Evolutionary conservation across 75 land plant genomes (phyloP), one percentile per base, ranked within the genome.

Genomic region (Sequoiadendron giganteum): DNA sequence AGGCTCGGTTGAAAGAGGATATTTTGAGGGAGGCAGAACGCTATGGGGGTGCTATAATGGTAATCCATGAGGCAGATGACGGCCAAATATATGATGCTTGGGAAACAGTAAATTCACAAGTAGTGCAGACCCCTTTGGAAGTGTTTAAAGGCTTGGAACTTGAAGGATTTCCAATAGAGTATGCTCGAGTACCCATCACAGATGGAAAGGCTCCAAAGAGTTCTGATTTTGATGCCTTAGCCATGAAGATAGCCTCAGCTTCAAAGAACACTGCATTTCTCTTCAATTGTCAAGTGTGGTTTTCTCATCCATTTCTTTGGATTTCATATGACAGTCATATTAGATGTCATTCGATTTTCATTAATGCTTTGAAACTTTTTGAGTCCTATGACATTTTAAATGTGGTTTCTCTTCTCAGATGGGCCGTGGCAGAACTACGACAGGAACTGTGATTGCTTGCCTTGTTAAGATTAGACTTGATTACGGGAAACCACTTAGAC

Each of bases 171-270:
- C 91, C 93, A 82, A 92, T 98, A 56, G 95, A 94, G 88, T 98
- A 98, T 96, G 98, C 99, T 70, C 94, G 99, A 83, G 94, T 98
- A 16, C 99, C 99, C 0, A 98, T 98, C 81, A 98, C 99, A 47
- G 99, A 98, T 94, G 99, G 99, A 21, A 98, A 98, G 92, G 99
- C 99, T 91, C 99, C 99, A 18, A 95, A 97, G 90, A 98, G 98
- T 89, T 98, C 99, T 72, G 99, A 97, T 88, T 98, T 97, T 91
- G 99, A 96, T 76, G 88, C 90, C 15, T 87, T 98, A 61, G 94
- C 99, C 25, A 39, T 86, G 48, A 97, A 94, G 83, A 95, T 98
- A 88, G 93, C 95, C 39, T 94, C 97, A 90, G 95, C 99, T 91
- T 79, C 97, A 36, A 92, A 91, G 88, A 92, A 95, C 86, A 92